Percentiles rank a stretch among this genome's conserved stretches.
These are phyloP conservation scores for Lactuca sativa DNA, from an alignment of 129 eudicot genomes.

Conservation along the genomic window DNA sequence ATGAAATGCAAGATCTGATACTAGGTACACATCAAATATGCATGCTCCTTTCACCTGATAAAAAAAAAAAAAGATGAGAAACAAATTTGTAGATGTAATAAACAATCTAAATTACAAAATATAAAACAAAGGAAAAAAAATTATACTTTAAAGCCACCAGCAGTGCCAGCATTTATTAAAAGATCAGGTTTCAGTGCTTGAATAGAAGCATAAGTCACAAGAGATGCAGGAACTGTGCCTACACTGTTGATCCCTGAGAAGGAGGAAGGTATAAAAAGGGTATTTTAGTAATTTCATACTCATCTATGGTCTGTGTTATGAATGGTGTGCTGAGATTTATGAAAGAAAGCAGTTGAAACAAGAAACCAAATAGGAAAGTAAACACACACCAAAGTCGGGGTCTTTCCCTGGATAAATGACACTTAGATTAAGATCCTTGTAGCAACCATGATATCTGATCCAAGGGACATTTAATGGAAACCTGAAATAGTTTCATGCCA, in stretches of 20 bases:
- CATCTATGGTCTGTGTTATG: not conserved
- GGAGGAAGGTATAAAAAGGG: not conserved
- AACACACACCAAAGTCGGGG: conserved; percentile 48
- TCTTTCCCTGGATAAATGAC: conserved; percentile 81
- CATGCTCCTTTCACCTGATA: conserved; percentile 64
- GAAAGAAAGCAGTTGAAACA: not conserved
- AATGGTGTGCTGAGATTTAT: no score
- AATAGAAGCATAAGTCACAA: conserved; percentile 79
- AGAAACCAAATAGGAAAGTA: conserved; percentile 1
- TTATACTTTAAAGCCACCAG: conserved; percentile 83
- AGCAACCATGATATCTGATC: conserved; percentile 56
- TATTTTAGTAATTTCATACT: not conserved
- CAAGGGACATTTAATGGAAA: conserved; percentile 66
- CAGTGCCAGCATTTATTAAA: conserved; percentile 87
- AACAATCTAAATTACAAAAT: conserved; percentile 2
- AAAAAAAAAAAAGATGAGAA: not conserved
- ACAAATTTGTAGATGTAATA: not conserved
- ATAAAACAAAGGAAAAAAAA: not conserved
- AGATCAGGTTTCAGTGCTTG: conserved; percentile 85
- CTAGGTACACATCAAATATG: conserved; percentile 58
- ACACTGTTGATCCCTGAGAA: conserved; percentile 68
- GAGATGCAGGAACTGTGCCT: conserved; percentile 83
- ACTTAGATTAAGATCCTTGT: conserved; percentile 51
- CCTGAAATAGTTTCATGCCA: conserved; percentile 43
- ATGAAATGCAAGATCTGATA: conserved; percentile 69